Conservation (phyloP, 768 basidiomycete genomes). For the Suillus occidentalis region DNA sequence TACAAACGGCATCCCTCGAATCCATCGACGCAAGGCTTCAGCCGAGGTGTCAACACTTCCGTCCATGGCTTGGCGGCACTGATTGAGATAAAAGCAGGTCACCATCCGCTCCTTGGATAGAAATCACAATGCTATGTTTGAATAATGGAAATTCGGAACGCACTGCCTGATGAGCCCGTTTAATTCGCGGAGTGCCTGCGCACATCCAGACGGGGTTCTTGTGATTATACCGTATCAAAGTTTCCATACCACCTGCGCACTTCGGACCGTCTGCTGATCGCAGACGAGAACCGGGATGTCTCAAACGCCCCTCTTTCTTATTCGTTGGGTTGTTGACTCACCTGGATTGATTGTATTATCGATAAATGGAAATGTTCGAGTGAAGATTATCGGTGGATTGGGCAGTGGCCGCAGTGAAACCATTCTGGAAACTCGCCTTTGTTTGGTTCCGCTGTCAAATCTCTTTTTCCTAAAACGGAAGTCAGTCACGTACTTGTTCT, state of each 20-base stretch:
- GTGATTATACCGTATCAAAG: slow-evolving; percentile 28
- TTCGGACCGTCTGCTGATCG: slow-evolving; percentile 27
- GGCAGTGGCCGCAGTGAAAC: background rate
- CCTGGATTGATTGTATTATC: background rate
- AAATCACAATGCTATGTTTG: background rate
- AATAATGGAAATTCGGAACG: slow-evolving; percentile 2
- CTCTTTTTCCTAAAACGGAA: background rate
- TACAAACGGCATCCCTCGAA: slow-evolving; percentile 44
- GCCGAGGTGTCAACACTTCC: slow-evolving; percentile 39
- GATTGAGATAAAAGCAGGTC: slow-evolving; percentile 46
- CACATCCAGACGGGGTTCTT: slow-evolving; percentile 33
- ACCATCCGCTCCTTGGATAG: slow-evolving; percentile 34
- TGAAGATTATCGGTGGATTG: background rate
- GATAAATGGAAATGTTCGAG: background rate
- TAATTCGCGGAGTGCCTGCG: slow-evolving; percentile 31
- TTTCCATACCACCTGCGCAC: slow-evolving; percentile 33
- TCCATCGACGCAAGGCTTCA: slow-evolving; percentile 42
- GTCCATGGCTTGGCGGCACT: no score
- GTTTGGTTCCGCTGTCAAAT: slow-evolving; percentile 11
- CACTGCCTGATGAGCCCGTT: slow-evolving; percentile 41
- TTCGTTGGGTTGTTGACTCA: background rate
- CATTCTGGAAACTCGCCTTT: background rate
- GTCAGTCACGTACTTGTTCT: background rate
- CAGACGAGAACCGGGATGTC: background rate
- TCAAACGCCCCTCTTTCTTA: background rate